Conservation (phyloP, 331 rosid genomes). For the Rosa hybrid region DNA sequence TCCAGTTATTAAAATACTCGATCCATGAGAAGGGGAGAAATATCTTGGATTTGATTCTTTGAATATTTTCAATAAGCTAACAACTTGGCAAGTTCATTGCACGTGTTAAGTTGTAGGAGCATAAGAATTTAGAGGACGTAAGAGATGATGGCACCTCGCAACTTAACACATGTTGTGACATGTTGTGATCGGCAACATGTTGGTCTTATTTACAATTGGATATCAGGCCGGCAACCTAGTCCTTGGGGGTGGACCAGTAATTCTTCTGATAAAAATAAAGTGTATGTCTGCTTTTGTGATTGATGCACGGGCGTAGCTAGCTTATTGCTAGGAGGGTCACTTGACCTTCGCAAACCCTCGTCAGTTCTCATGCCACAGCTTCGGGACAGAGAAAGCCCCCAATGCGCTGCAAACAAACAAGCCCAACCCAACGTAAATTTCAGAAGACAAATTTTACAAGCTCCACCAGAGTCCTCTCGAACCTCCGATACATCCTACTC, state of each 20-base stretch:
- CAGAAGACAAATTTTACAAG: too few relatives aligned
- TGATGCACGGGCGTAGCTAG: background rate
- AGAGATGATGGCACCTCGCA: background rate
- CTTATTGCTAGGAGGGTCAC: too few relatives aligned
- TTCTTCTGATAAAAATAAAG: too few relatives aligned
- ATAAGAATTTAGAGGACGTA: background rate
- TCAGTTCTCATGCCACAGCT: conserved; percentile 14
- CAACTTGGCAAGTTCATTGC: background rate
- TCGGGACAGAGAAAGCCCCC: too few relatives aligned
- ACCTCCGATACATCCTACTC: conserved; percentile 31
- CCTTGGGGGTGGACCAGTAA: background rate
- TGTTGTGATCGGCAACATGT: background rate
- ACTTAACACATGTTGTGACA: conserved; percentile 18
- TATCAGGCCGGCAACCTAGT: background rate
- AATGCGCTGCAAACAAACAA: too few relatives aligned
- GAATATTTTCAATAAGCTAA: background rate
- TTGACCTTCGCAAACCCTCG: too few relatives aligned
- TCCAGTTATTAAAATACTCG: background rate
- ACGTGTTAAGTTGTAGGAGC: background rate
- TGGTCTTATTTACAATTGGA: background rate
- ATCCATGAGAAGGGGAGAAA: background rate
- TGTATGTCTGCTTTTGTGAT: too few relatives aligned
- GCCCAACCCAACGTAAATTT: too few relatives aligned
- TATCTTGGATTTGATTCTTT: background rate
- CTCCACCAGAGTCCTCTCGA: conserved; percentile 30